A percentile compares a stretch with the other conserved stretches of the same genome.
Conservation (phyloP, 345 rosid species). For the Citrus cavaleriei region DNA sequence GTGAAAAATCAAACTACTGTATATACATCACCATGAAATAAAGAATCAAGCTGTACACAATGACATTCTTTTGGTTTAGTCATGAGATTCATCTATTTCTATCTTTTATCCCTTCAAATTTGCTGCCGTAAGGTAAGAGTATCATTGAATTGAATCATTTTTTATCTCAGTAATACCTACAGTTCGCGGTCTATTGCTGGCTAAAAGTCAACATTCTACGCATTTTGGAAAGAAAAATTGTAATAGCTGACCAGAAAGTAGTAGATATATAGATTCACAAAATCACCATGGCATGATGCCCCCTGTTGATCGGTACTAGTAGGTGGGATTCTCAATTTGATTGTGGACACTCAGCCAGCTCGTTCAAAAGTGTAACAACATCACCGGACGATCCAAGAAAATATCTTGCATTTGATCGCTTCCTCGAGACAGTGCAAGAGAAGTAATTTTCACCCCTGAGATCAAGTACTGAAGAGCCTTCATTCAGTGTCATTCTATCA, state of each 20-base stretch:
- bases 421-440: slow-evolving; percentile 51
- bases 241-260: background rate
- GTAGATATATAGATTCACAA: too few species aligned
- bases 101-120: too few species aligned
- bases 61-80: too few species aligned
- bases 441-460: slow-evolving; percentile 51
- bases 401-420: slow-evolving; percentile 50
- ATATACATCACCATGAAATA: too few species aligned
- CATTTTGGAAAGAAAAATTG: background rate
- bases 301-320: background rate
- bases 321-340: slow-evolving; percentile 4
- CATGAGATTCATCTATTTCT: too few species aligned
- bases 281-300: background rate
- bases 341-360: slow-evolving; percentile 21
- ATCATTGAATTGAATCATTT: background rate
- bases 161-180: background rate
- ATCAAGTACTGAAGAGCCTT: slow-evolving; percentile 53
- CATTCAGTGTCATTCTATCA: slow-evolving; percentile 29
- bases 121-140: background rate
- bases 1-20: too few species aligned
- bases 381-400: slow-evolving; percentile 39
- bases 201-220: background rate
- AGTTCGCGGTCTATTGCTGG: background rate
- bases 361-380: slow-evolving; percentile 37
- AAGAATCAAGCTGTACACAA: too few species aligned